Evolutionary conservation across 306 rosid species (phyloP), one percentile per base, ranked within the genome.

Genomic region (Bauhinia variegata): DNA sequence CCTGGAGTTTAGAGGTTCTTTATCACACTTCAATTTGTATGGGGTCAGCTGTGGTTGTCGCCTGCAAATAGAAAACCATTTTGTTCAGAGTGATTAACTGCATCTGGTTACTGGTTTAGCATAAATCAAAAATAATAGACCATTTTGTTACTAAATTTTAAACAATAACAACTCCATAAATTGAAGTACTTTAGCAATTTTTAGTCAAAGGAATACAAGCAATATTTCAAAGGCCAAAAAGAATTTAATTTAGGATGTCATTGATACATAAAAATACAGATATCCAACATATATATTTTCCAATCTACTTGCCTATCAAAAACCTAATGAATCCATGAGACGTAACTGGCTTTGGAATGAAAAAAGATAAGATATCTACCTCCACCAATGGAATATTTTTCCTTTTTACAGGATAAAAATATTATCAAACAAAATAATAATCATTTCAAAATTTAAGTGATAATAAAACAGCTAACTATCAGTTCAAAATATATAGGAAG

Each of bases 1-100:
- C 97, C 97, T 85, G 14, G 82, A 65, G 68, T 89, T 92, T 71
- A 92, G 76, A 67, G 83, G 79, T 71, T 92, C 97, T 78, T 85
- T 92, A 55, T 89, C 92, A 79, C 97, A 92, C 95, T 89, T 92
- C 86, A 92, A 84, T 76, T 89, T 89, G 89, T 85, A 92, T 5
- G 97, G 80, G 54, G 74, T 63, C 52, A 83, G 66, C 33, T 42
- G 97, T 60, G 85, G 83, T 43, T 86, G 82, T 62, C 95, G 88
- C 89, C 97, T 92, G 82, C 82, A 83, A 76, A 53, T 60, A 52
- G 30, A 75, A 58, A 71, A 79, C 9, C 67, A 66, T 71, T 60
- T 48, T 15, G 46, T 68, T 74, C 33, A 79, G 59, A 44, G 39
- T 28, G 16, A 65, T 56, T 68, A 43, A 43, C 33, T 47, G 28